Evolutionary conservation across 768 basidiomycete genomes (phyloP).

Genomic region (Kondoa malvinella): DNA sequence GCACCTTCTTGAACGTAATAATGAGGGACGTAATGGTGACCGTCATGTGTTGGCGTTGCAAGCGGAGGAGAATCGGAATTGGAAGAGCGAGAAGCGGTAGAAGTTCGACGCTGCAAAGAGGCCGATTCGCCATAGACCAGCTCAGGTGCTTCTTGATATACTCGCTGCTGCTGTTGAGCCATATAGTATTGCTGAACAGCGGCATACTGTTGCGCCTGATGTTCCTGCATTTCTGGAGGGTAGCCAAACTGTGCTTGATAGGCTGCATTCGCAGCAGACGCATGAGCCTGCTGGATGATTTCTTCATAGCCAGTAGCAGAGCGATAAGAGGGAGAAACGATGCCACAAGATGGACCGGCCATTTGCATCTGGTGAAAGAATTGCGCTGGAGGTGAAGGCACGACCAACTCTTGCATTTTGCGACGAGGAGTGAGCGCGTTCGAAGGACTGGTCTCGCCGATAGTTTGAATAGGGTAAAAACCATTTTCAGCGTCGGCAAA

Average conservation of each 20-base stretch:
- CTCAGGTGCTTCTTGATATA: not conserved
- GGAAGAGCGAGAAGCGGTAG: not conserved
- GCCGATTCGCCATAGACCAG: not conserved
- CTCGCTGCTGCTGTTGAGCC: not conserved
- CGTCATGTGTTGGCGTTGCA: not conserved
- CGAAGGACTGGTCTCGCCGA: not conserved
- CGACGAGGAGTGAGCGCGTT: not conserved
- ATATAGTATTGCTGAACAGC: not conserved
- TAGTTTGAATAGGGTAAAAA: not conserved
- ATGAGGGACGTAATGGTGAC: not conserved
- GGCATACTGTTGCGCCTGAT: not conserved
- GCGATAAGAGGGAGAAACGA: not conserved
- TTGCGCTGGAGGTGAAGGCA: not conserved
- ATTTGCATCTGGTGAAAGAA: not conserved
- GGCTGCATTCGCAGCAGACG: not conserved
- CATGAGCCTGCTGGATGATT: not conserved
- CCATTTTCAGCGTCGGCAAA: not conserved
- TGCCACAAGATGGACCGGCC: too few relatives aligned
- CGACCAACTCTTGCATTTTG: not conserved
- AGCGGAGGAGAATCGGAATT: not conserved
- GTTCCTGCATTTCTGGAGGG: not conserved
- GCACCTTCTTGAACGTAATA: not conserved
- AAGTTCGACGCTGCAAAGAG: not conserved
- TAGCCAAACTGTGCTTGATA: not conserved
- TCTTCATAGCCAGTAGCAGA: not conserved